These are phyloP conservation scores for Paraphaeosphaeria minitans DNA, from an alignment of 2,329 filamentous ascomycete species.

Conservation along the genomic window DNA sequence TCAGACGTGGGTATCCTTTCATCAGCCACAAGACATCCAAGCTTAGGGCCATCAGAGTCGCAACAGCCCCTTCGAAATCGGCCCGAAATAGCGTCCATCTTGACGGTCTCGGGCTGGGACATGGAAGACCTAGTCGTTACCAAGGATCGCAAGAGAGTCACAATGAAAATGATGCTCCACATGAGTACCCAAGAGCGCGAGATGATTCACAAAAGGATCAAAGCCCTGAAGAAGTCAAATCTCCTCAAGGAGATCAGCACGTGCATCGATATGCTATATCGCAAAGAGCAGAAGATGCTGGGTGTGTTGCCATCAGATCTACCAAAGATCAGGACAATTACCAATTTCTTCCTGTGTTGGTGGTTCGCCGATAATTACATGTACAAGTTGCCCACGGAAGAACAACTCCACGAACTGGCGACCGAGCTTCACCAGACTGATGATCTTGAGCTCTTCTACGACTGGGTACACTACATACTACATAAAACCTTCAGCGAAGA, in stretches of 20 bases:
- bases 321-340: conserved; percentile 30
- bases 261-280: conserved; percentile 31
- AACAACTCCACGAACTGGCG: conserved; percentile 25
- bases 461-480: conserved; percentile 32
- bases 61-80: conserved; percentile 17
- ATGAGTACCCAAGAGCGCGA: conserved; percentile 30
- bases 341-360: conserved; percentile 44
- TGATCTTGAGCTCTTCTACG: conserved; percentile 29
- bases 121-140: conserved; percentile 46
- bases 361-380: conserved; percentile 35
- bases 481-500: conserved; percentile 31
- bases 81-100: conserved; percentile 35
- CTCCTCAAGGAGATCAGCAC: conserved; percentile 31
- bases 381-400: conserved; percentile 8
- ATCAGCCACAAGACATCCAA: not conserved
- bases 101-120: conserved; percentile 34
- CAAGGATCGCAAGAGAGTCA: conserved; percentile 50
- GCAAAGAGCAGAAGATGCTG: conserved; percentile 25
- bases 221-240: conserved; percentile 20
- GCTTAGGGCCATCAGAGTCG: not conserved
- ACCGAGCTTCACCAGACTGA: conserved; percentile 17
- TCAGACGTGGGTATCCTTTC: not conserved
- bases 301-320: conserved; percentile 34
- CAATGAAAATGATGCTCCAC: conserved; percentile 51
- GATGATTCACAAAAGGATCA: conserved; percentile 27